phyloP scores from a whole-genome alignment of 192 early-diverging fungal species.

The Neocallimastix lanati region DNA sequence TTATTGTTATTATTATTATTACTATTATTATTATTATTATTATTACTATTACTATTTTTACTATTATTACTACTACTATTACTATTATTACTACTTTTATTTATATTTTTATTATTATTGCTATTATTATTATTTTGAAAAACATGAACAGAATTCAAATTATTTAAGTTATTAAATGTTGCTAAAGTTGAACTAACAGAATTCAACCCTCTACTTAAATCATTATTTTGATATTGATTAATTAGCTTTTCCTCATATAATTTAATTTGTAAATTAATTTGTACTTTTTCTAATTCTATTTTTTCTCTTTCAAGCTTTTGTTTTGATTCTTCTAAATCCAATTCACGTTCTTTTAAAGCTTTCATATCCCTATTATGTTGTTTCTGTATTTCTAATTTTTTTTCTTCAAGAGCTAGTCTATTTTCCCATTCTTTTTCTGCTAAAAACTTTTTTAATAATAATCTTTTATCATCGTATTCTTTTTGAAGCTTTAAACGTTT shows the following conservation, averaged over 20 bases:
- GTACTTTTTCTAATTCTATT: not conserved
- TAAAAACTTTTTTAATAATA: not conserved
- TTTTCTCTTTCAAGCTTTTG: not conserved
- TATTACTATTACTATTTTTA: too few relatives aligned
- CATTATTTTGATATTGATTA: not conserved
- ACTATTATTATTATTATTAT: too few relatives aligned
- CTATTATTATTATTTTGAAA: not conserved
- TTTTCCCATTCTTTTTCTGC: not conserved
- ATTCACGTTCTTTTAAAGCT: not conserved
- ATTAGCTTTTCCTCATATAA: not conserved
- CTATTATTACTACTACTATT: too few relatives aligned
- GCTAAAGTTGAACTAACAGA: not conserved
- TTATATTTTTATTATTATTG: not conserved
- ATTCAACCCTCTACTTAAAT: not conserved
- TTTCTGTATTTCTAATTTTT: not conserved
- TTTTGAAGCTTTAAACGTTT: not conserved
- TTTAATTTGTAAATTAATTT: not conserved
- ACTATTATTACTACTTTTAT: too few relatives aligned
- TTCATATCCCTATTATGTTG: not conserved
- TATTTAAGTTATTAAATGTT: not conserved
- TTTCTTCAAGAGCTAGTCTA: not conserved
- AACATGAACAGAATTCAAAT: not conserved
- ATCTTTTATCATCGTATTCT: not conserved
- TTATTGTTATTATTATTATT: too few relatives aligned
- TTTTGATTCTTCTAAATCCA: not conserved